Percentiles rank a stretch among this genome's conserved stretches.
Conservation (phyloP, 306 rosid genomes). For the Malus sylvestris region DNA sequence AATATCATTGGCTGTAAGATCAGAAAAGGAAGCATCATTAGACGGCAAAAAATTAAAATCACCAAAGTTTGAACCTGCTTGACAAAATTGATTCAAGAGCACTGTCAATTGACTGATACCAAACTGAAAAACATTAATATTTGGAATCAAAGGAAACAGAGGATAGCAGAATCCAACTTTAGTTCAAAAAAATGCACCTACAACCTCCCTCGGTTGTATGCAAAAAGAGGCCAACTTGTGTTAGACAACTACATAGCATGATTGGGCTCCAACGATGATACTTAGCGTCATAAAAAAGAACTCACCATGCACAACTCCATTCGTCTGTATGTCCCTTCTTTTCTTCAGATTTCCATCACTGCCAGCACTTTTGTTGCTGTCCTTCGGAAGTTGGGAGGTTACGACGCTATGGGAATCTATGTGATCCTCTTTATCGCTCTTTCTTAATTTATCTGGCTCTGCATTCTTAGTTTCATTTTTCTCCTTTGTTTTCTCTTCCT, state of each 20-base stretch:
- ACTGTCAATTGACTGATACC: conserved; percentile 13
- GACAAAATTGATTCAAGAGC: conserved; percentile 16
- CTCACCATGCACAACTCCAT: conserved; percentile 85
- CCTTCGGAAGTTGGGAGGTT: conserved; percentile 37
- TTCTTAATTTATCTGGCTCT: conserved; percentile 44
- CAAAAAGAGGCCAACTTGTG: no score
- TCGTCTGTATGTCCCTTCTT: conserved; percentile 67
- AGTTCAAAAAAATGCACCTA: conserved; percentile 17
- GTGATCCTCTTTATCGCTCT: conserved; percentile 33
- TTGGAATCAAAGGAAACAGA: conserved; percentile 10
- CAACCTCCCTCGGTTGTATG: conserved; percentile 7
- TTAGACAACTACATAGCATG: conserved; percentile 2
- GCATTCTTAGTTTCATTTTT: conserved; percentile 16
- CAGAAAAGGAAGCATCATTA: conserved; percentile 24
- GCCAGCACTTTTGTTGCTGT: conserved; percentile 33
- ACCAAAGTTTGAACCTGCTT: conserved; percentile 10
- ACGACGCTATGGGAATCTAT: conserved; percentile 29
- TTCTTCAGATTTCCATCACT: conserved; percentile 54
- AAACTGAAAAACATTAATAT: background rate
- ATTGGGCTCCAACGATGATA: conserved; percentile 6
- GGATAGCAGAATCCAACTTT: conserved; percentile 15
- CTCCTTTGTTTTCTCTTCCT: conserved; percentile 27
- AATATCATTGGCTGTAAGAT: conserved; percentile 62
- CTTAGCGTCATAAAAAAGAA: conserved; percentile 30
- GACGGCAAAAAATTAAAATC: conserved; percentile 28